Conservation (phyloP, 441 rosid genomes). For the Breynia disticha region DNA sequence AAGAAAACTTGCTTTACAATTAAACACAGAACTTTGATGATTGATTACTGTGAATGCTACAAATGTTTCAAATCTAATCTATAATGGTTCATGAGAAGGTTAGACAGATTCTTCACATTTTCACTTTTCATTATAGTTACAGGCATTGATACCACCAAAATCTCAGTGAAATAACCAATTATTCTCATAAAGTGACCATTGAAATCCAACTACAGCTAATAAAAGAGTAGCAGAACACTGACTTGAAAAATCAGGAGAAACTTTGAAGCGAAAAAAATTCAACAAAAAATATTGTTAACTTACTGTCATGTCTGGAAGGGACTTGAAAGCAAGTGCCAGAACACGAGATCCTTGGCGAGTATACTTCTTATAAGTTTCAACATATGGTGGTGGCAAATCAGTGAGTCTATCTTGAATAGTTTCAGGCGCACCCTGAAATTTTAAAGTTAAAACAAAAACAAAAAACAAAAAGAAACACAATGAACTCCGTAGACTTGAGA, state of each 20-base stretch:
- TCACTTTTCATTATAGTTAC: no score
- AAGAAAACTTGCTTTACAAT: background rate
- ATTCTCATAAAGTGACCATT: no score
- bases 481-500: no score
- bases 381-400: constrained; percentile 65
- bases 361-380: constrained; percentile 81
- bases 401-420: constrained; percentile 86
- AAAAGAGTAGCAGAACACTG: background rate
- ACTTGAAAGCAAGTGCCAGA: constrained; percentile 90
- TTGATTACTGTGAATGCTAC: background rate
- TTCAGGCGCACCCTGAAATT: constrained; percentile 94
- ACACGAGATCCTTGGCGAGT: constrained; percentile 99
- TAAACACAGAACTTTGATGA: background rate
- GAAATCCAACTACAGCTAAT: background rate
- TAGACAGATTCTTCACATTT: background rate
- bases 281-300: constrained; percentile 14
- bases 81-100: background rate
- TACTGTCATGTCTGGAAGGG: constrained; percentile 97
- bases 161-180: no score
- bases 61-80: background rate
- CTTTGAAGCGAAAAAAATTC: background rate
- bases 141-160: no score
- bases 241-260: background rate
- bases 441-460: background rate
- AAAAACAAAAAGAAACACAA: background rate